These are phyloP conservation scores for Sporisorium sorghi DNA, from an alignment of 1,284 basidiomycete genomes.

Conservation along the genomic window DNA sequence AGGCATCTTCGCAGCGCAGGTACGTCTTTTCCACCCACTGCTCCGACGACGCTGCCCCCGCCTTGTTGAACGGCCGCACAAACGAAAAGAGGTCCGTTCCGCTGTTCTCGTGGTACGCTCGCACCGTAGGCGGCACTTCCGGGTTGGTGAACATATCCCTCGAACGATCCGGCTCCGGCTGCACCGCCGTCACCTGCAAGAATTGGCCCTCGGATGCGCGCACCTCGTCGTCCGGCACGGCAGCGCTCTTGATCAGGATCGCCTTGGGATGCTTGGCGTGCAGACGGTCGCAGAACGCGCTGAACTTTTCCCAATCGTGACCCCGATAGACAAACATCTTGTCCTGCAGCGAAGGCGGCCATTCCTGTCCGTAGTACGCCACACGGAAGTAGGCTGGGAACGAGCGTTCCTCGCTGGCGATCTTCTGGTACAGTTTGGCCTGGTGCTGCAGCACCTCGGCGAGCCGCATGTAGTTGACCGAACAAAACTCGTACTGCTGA, in stretches of 20 bases:
- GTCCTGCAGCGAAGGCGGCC: conserved; percentile 83
- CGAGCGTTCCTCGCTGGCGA: conserved; percentile 56
- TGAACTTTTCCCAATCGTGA: conserved; percentile 87
- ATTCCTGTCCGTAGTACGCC: conserved; percentile 85
- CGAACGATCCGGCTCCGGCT: conserved; percentile 84
- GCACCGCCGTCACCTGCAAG: conserved; percentile 82
- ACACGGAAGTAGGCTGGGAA: conserved; percentile 82
- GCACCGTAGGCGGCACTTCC: conserved; percentile 82
- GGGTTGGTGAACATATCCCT: conserved; percentile 85
- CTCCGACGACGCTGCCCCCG: conserved; percentile 44
- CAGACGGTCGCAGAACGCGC: conserved; percentile 85
- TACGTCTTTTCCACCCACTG: conserved; percentile 82
- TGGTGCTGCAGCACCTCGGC: conserved; percentile 65
- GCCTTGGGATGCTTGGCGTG: conserved; percentile 90
- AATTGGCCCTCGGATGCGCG: conserved; percentile 51
- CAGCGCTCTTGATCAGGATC: conserved; percentile 79
- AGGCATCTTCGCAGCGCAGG: conserved; percentile 77
- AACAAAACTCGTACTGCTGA: conserved; percentile 62
- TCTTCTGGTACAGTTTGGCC: conserved; percentile 62
- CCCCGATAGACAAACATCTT: conserved; percentile 90
- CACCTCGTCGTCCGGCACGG: conserved; percentile 78
- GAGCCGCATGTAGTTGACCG: conserved; percentile 72
- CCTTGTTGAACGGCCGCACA: conserved; percentile 71
- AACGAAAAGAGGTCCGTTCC: conserved; percentile 73
- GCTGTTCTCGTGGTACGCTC: conserved; percentile 86